Conservation (phyloP, 495 filamentous ascomycete species). For the Neurospora tetrasperma region DNA sequence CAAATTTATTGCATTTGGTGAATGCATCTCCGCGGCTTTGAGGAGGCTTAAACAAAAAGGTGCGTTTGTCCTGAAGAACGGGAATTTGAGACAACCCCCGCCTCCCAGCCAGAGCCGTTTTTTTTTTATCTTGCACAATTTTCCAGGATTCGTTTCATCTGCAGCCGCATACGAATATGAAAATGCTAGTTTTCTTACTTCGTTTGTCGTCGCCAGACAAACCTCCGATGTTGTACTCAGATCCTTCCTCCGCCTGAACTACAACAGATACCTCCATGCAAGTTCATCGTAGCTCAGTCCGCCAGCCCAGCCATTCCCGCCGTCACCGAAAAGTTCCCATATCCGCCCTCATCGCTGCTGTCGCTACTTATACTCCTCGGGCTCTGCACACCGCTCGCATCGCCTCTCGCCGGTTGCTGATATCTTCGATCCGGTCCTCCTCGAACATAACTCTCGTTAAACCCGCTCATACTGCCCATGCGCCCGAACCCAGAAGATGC, state of each 20-base stretch:
- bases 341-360: slow-evolving; percentile 41
- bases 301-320: slow-evolving; percentile 26
- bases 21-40: not conserved
- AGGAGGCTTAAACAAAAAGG: not conserved
- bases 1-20: not conserved
- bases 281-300: slow-evolving; percentile 9
- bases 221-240: not conserved
- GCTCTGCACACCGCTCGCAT: slow-evolving; percentile 34
- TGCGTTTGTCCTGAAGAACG: not conserved
- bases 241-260: no score
- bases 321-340: slow-evolving; percentile 39
- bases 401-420: slow-evolving; percentile 26
- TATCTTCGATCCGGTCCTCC: slow-evolving; percentile 2
- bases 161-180: not conserved
- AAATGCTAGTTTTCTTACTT: not conserved
- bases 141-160: not conserved
- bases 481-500: slow-evolving; percentile 1
- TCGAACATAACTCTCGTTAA: slow-evolving; percentile 8
- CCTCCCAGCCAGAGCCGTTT: not conserved
- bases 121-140: not conserved
- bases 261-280: not conserved
- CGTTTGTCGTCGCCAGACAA: not conserved
- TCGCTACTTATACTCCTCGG: slow-evolving; percentile 31
- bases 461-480: slow-evolving; percentile 15
- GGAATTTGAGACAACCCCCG: not conserved